Evolutionary conservation across 345 rosid genomes (phyloP).

Genomic region (Acer negundo): DNA sequence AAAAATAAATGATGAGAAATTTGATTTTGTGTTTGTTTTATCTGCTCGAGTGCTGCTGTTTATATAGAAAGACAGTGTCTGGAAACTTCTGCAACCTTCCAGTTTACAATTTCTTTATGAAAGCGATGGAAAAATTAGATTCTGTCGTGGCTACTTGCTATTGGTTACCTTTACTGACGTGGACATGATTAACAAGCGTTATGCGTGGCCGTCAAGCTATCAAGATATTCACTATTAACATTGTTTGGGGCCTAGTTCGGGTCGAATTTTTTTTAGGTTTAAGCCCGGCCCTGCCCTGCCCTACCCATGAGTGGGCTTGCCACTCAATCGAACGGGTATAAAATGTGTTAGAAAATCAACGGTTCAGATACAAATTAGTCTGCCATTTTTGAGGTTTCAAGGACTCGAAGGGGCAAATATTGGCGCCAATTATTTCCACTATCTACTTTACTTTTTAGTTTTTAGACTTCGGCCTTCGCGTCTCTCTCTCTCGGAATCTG

Average conservation of each 20-base stretch:
- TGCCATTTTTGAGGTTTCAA: conserved; percentile 12
- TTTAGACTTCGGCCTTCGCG: not conserved
- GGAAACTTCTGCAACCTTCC: conserved; percentile 39
- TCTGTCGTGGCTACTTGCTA: conserved; percentile 17
- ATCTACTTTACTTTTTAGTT: not conserved
- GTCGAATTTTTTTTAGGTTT: too few species aligned
- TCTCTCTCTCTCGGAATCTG: conserved; percentile 7
- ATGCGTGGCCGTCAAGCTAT: not conserved
- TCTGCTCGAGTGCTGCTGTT: not conserved
- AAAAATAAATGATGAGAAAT: not conserved
- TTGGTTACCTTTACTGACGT: conserved; percentile 6
- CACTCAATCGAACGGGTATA: conserved; percentile 9
- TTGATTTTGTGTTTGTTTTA: too few species aligned
- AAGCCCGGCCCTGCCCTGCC: not conserved
- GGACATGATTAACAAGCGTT: not conserved
- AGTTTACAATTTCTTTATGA: not conserved
- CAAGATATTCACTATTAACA: not conserved
- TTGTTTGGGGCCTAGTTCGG: too few species aligned
- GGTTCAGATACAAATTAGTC: conserved; percentile 7
- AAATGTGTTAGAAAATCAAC: not conserved
- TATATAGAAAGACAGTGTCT: conserved; percentile 25
- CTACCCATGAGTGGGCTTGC: too few species aligned
- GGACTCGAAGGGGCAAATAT: conserved; percentile 21
- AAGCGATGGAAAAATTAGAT: not conserved
- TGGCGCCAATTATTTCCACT: conserved; percentile 46